These are phyloP conservation scores for Cercospora sojina DNA, from an alignment of 2,329 filamentous ascomycete genomes.

Conservation along the genomic window DNA sequence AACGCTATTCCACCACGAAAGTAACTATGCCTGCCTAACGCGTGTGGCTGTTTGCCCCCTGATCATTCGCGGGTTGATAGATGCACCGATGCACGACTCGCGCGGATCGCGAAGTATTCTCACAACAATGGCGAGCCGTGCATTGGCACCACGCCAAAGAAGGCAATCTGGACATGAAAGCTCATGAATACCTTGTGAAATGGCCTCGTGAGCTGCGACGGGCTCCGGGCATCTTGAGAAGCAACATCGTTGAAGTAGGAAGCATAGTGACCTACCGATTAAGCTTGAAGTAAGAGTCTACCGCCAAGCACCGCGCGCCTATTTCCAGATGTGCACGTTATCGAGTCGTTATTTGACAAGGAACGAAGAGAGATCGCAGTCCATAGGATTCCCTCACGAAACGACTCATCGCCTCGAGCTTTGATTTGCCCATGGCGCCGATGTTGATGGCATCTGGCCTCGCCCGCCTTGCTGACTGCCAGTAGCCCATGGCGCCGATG, in stretches of 20 bases:
- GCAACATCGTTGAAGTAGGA: neutral
- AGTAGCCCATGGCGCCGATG: neutral
- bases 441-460: neutral
- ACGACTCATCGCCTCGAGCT: neutral
- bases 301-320: neutral
- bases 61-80: neutral
- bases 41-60: neutral
- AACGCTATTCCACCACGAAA: neutral
- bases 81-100: neutral
- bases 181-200: neutral
- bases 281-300: neutral
- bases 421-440: slow-evolving; percentile 4
- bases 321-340: neutral
- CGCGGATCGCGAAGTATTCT: neutral
- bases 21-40: neutral
- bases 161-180: neutral
- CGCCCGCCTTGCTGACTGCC: neutral
- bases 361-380: neutral
- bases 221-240: neutral
- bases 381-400: neutral
- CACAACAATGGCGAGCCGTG: neutral
- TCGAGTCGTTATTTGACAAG: neutral
- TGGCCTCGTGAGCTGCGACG: neutral
- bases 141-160: neutral
- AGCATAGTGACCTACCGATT: neutral